Percentiles rank a stretch among this genome's conserved stretches.
Evolutionary conservation across 305 asterid species (phyloP).

Genomic region (Solanum hybrid): DNA sequence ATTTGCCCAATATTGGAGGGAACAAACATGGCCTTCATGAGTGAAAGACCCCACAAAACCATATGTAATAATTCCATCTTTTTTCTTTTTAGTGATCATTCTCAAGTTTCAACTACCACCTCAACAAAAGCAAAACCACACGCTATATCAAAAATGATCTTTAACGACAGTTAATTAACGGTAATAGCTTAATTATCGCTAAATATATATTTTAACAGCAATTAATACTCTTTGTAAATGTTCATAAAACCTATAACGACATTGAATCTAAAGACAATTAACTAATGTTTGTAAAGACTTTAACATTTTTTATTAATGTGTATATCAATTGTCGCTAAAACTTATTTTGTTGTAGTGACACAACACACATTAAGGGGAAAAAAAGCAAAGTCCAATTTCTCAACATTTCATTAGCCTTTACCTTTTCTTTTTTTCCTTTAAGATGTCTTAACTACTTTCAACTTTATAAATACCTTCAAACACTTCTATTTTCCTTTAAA

Average conservation of each 20-base stretch:
- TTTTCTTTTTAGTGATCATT: conserved; percentile 5
- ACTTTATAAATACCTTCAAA: neutral
- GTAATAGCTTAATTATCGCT: rapidly evolving
- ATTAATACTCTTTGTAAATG: rapidly evolving
- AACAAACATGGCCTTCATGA: conserved; percentile 9
- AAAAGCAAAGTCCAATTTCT: conserved; percentile 6
- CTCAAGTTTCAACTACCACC: conserved; percentile 32
- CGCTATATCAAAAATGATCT: too few species aligned
- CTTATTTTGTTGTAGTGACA: neutral
- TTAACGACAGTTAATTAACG: rapidly evolving
- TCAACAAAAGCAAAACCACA: neutral
- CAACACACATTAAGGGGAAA: neutral
- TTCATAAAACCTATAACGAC: rapidly evolving
- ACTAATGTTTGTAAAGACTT: neutral
- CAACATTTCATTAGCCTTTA: conserved; percentile 1
- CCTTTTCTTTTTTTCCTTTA: neutral
- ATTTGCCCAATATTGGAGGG: conserved; percentile 3
- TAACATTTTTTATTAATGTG: neutral
- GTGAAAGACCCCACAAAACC: conserved; percentile 21
- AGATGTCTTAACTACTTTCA: neutral
- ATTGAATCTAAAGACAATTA: too few species aligned
- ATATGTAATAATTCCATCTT: neutral
- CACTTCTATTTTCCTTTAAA: neutral
- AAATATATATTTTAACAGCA: too few species aligned
- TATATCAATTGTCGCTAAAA: neutral